Conservation (phyloP, 2,329 filamentous ascomycete species). For the Zasmidium cellare region DNA sequence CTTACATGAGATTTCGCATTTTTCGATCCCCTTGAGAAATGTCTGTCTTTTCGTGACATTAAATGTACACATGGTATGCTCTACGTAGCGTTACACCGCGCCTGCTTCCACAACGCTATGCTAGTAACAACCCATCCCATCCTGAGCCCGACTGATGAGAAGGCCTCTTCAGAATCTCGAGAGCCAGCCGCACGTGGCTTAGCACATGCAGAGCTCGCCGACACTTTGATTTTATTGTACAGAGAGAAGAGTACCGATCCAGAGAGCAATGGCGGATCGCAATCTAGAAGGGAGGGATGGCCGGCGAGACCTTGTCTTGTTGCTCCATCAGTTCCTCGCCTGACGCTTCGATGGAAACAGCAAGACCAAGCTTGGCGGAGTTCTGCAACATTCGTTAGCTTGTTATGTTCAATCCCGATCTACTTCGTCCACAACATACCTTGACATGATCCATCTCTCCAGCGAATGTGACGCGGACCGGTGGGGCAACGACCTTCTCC, state of each 20-base stretch:
- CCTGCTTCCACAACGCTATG: constrained; percentile 17
- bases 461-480: constrained; percentile 90
- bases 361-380: constrained; percentile 90
- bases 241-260: constrained; percentile 21
- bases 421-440: constrained; percentile 58
- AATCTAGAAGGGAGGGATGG: constrained; percentile 37
- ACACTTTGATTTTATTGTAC: constrained; percentile 22
- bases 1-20: too few relatives aligned
- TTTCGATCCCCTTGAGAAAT: not conserved
- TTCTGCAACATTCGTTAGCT: constrained; percentile 58
- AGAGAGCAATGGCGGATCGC: not conserved
- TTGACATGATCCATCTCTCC: constrained; percentile 95
- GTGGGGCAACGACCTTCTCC: constrained; percentile 92
- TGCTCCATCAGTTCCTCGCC: constrained; percentile 85
- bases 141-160: constrained; percentile 1
- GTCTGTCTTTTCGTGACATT: constrained; percentile 1
- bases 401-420: not conserved
- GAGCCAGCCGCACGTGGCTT: constrained; percentile 13
- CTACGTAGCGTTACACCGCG: constrained; percentile 17
- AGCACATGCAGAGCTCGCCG: constrained; percentile 3
- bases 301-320: constrained; percentile 57
- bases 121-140: constrained; percentile 15
- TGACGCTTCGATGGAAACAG: constrained; percentile 85
- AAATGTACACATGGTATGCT: constrained; percentile 21
- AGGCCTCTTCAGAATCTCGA: constrained; percentile 7